Conservation (phyloP, 208 protist species). For the Trypanosoma boissoni region DNA sequence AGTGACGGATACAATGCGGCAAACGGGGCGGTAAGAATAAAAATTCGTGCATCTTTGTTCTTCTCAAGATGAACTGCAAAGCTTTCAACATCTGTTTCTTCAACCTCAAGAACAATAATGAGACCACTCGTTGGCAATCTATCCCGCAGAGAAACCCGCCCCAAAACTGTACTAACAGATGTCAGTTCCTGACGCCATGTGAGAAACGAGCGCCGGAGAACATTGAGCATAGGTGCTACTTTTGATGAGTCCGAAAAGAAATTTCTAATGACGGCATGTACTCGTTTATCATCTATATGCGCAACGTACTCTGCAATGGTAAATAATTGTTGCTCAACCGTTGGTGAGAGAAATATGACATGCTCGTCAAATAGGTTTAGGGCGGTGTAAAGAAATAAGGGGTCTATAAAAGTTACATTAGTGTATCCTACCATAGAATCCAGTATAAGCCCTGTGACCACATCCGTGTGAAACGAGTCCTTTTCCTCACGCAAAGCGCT, state of each 20-base stretch:
- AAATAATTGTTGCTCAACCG: conserved; percentile 52
- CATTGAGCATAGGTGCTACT: too few species aligned
- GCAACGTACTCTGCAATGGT: conserved; percentile 28
- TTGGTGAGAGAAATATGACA: conserved; percentile 35
- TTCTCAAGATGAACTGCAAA: conserved; percentile 23
- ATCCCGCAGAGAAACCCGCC: neutral
- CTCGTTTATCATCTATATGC: neutral
- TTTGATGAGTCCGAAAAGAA: neutral
- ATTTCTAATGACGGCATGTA: conserved; percentile 7
- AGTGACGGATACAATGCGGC: conserved; percentile 24
- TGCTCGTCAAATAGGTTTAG: conserved; percentile 6
- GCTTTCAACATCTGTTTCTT: conserved; percentile 11
- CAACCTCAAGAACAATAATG: conserved; percentile 18
- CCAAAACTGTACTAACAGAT: neutral
- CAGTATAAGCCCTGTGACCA: conserved; percentile 4
- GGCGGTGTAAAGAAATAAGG: conserved; percentile 14
- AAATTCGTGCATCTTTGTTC: conserved; percentile 12
- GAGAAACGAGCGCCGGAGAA: conserved; percentile 11
- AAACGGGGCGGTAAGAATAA: conserved; percentile 30
- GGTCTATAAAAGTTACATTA: conserved; percentile 25
- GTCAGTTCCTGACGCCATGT: conserved; percentile 9
- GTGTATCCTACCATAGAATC: conserved; percentile 12
- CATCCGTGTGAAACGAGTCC: neutral
- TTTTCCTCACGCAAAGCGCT: neutral
- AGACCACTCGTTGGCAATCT: conserved; percentile 7